A percentile compares a stretch with the other conserved stretches of the same genome.
Evolutionary conservation across 139 green algal genomes (phyloP).

Genomic region (Coelastrella sp.): DNA sequence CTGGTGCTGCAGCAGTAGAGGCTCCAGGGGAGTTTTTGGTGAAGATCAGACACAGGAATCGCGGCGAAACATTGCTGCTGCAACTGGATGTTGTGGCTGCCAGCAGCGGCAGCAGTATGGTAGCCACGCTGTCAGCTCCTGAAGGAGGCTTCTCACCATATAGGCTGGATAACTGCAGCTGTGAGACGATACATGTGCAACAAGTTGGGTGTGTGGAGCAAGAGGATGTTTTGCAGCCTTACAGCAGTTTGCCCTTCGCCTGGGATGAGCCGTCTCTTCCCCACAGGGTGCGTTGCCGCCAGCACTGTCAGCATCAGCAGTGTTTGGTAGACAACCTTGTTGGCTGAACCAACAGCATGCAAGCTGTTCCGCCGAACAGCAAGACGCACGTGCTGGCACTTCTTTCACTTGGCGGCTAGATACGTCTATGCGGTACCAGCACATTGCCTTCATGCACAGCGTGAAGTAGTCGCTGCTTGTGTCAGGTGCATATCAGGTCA

Average conservation of each 20-base stretch:
- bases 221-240: slow-evolving; percentile 87
- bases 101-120: slow-evolving; percentile 37
- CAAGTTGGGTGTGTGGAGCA: slow-evolving; percentile 71
- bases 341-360: too few species aligned
- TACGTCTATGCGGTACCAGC: too few species aligned
- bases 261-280: slow-evolving; percentile 85
- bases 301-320: not conserved
- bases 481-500: too few species aligned
- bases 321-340: too few species aligned
- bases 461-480: too few species aligned
- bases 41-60: slow-evolving; percentile 68
- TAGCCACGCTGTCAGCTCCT: slow-evolving; percentile 18
- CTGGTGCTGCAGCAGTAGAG: slow-evolving; percentile 77
- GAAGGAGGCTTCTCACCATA: slow-evolving; percentile 25
- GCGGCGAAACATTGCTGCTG: slow-evolving; percentile 78
- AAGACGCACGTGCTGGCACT: too few species aligned
- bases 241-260: slow-evolving; percentile 82
- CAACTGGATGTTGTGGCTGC: slow-evolving; percentile 66
- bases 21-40: slow-evolving; percentile 74
- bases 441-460: too few species aligned
- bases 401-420: too few species aligned
- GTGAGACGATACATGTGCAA: slow-evolving; percentile 73
- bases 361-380: too few species aligned
- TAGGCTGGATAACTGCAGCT: slow-evolving; percentile 90
- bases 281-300: slow-evolving; percentile 52